Percentiles rank a stretch among this genome's conserved stretches.
Evolutionary conservation across 2,329 filamentous ascomycete species (phyloP).

Genomic region (Myriosclerotinia curreyana): DNA sequence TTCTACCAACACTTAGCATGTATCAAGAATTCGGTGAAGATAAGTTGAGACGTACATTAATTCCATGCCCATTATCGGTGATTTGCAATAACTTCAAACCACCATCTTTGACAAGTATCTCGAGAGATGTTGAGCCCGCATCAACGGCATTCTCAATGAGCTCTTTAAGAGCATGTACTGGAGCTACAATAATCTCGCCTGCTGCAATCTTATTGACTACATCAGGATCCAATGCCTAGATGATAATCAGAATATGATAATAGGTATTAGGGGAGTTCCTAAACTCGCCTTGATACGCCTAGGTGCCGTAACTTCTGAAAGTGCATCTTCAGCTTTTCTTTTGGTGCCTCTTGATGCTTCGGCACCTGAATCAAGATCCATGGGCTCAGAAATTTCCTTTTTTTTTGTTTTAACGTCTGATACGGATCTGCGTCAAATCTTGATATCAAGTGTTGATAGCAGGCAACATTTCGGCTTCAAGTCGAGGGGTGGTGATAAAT

Average conservation of each 20-base stretch:
- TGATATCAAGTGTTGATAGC: neutral
- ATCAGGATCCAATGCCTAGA: slow-evolving; percentile 80
- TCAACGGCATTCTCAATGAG: slow-evolving; percentile 96
- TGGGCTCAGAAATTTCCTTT: slow-evolving; percentile 39
- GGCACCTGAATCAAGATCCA: slow-evolving; percentile 44
- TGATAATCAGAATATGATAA: slow-evolving; percentile 33
- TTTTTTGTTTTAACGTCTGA: neutral
- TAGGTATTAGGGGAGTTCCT: neutral
- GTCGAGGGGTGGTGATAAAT: neutral
- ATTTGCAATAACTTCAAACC: slow-evolving; percentile 94
- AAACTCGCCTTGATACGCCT: slow-evolving; percentile 48
- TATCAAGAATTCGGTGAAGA: neutral
- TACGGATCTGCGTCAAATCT: neutral
- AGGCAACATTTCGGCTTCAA: slow-evolving; percentile 11
- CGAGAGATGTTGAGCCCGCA: slow-evolving; percentile 87
- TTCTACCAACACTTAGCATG: slow-evolving; percentile 51
- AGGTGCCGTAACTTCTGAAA: slow-evolving; percentile 42
- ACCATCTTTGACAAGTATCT: slow-evolving; percentile 91
- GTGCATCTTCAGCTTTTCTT: slow-evolving; percentile 48
- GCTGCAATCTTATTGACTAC: slow-evolving; percentile 99
- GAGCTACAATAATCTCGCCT: slow-evolving; percentile 96
- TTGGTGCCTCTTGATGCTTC: slow-evolving; percentile 42
- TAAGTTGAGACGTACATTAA: slow-evolving; percentile 61
- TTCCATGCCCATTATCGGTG: slow-evolving; percentile 94
- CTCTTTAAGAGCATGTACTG: slow-evolving; percentile 93